Base-by-base conservation (phyloP, 2,329 filamentous ascomycete genomes). In the Setomelanomma holmii region DNA sequence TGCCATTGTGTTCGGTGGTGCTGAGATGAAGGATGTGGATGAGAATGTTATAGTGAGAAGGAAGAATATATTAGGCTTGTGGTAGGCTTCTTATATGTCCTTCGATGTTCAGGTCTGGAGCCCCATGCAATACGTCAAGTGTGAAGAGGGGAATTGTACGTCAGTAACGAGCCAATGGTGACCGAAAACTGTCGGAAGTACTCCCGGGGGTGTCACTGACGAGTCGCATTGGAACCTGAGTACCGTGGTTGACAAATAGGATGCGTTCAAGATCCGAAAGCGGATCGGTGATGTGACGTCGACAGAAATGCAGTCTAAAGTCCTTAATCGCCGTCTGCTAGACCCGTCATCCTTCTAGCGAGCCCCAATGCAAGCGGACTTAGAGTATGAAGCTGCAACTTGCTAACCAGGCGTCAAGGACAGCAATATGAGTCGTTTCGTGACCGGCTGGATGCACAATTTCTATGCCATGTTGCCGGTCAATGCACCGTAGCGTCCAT, bases 1-100 rank as follows among this genome's bases (percentile, higher is more conserved):
- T 46, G 76, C 63, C 75, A 78, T 78, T 33, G 33, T 60, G 40
- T 23, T n/a, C n/a, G n/a, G n/a, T n/a, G n/a, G 22, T 21, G 7
- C 11, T 2, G 2, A 21, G 23, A 22, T 10, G 6, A 17, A 19
- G 10, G 7, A 10, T n/a, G n/a, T n/a, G n/a, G n/a, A n/a, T n/a
- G n/a, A n/a, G n/a, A n/a, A n/a, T n/a, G n/a, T n/a, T n/a, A n/a
- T 30, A 6, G 5, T 3, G 27, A 30, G 10, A 30, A 30, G 27
- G 14, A 30, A 30, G 27, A 14, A 10, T 8, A 30, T 10, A 10
- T 14, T 10, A 30, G 27, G 27, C 27, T 30, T 30, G 27, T 3
- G 14, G 10, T 6, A 30, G 27, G 14, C 27, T 30, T 8, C 10
- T 30, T 30, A 30, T 30, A 30, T 30, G 27, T 30, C 5, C 5